Percentiles rank a stretch among this genome's conserved stretches.
phyloP scores from a whole-genome alignment of 495 filamentous ascomycete species.

The Pseudoneurospora amorphoporcata region DNA sequence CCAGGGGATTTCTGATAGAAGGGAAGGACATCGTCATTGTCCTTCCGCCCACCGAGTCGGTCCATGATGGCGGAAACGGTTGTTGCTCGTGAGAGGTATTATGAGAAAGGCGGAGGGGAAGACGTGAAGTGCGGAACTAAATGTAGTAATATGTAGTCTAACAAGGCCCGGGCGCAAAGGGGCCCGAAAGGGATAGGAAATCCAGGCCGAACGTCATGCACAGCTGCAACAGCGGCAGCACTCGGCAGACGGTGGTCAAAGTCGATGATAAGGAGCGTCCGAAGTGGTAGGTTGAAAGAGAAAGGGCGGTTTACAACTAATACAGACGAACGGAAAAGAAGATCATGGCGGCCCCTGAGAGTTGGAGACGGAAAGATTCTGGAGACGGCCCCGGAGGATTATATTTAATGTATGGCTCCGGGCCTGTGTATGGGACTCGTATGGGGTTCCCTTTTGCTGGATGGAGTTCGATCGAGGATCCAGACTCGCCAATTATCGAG shows the following conservation, averaged over 20 bases:
- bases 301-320: conserved; percentile 4
- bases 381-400: not conserved
- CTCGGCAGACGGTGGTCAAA: not conserved
- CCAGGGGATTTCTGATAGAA: conserved; percentile 14
- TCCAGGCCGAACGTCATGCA: conserved; percentile 15
- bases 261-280: not conserved
- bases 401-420: not conserved
- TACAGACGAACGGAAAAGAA: conserved; percentile 7
- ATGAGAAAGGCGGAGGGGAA: not conserved
- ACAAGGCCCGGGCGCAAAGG: conserved; percentile 12
- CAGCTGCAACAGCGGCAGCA: not conserved
- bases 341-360: conserved; percentile 3
- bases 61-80: conserved; percentile 14
- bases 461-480: not conserved
- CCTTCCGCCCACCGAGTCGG: conserved; percentile 16
- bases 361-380: conserved; percentile 3
- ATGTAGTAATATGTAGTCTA: not conserved
- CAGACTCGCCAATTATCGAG: not conserved
- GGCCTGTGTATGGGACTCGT: not conserved
- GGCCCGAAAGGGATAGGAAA: conserved; percentile 15
- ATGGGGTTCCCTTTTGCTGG: not conserved
- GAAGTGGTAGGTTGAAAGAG: not conserved
- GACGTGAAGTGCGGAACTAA: not conserved
- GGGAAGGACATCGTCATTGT: conserved; percentile 29
- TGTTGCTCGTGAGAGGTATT: not conserved